Evolutionary conservation across 225 moss, liverwort and hornwort genomes (phyloP).

Genomic region (Asterella californica): DNA sequence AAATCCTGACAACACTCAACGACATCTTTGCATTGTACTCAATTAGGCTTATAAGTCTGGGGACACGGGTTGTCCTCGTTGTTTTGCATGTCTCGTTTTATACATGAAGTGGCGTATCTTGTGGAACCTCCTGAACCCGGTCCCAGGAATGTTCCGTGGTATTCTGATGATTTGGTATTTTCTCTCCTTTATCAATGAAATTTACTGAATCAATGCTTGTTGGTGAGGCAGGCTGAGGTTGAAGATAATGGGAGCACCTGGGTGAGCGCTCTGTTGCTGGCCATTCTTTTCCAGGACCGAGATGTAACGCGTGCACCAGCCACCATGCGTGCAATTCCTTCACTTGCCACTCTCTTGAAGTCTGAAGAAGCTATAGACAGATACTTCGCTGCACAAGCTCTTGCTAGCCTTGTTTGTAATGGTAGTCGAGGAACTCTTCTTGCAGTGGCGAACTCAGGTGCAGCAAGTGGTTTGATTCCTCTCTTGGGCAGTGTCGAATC

Average conservation of each 20-base stretch:
- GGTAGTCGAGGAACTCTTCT: slow-evolving; percentile 94
- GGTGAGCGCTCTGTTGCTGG: slow-evolving; percentile 92
- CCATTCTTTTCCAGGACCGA: slow-evolving; percentile 90
- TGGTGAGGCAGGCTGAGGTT: slow-evolving; percentile 69
- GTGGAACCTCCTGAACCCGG: not conserved
- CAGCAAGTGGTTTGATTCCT: slow-evolving; percentile 84
- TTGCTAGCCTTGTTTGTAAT: slow-evolving; percentile 95
- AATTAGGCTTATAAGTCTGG: not conserved
- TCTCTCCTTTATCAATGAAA: not conserved
- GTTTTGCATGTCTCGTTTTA: too few species aligned
- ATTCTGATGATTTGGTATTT: not conserved
- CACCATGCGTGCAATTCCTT: slow-evolving; percentile 92
- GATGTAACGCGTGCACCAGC: slow-evolving; percentile 98
- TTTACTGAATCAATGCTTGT: not conserved
- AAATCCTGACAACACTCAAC: too few species aligned
- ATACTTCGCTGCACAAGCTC: slow-evolving; percentile 95
- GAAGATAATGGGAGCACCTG: slow-evolving; percentile 98
- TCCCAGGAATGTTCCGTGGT: not conserved
- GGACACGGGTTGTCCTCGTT: too few species aligned
- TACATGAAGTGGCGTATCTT: not conserved
- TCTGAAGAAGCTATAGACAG: slow-evolving; percentile 89
- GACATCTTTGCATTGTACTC: not conserved
- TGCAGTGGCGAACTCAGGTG: slow-evolving; percentile 98
- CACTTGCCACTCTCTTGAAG: slow-evolving; percentile 87
- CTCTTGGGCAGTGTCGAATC: slow-evolving; percentile 88